These are phyloP conservation scores for Trichoderma oligosporum DNA, from an alignment of 2,329 filamentous ascomycete species.

Conservation along the genomic window DNA sequence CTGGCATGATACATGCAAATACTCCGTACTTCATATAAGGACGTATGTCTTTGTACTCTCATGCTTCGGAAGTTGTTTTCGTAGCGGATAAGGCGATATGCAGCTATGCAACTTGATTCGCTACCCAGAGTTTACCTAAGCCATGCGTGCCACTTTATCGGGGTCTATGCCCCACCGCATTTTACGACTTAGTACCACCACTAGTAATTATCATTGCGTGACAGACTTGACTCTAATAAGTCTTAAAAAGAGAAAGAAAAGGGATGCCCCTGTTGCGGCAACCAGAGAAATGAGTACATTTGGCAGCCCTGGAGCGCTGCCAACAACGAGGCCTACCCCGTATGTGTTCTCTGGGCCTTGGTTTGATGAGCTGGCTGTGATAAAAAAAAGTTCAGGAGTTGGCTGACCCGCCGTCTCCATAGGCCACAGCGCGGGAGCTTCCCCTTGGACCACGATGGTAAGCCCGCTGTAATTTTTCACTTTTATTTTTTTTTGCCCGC, in stretches of 20 bases:
- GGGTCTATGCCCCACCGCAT: conserved; percentile 12
- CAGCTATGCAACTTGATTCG: conserved; percentile 12
- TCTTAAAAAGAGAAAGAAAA: neutral
- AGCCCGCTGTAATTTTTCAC: conserved; percentile 22
- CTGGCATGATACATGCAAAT: neutral
- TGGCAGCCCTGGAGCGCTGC: conserved; percentile 66
- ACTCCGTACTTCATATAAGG: neutral
- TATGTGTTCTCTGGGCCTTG: conserved; percentile 41
- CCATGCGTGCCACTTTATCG: conserved; percentile 15
- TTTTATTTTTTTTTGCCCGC: neutral
- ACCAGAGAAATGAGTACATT: conserved; percentile 55
- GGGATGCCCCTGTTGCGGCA: conserved; percentile 14
- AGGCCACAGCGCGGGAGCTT: conserved; percentile 92
- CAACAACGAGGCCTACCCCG: conserved; percentile 65
- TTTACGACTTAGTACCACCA: too few relatives aligned
- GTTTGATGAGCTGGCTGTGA: neutral
- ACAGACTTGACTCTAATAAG: neutral
- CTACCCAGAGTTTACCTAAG: conserved; percentile 7
- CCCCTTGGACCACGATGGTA: conserved; percentile 86
- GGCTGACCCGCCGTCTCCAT: conserved; percentile 17
- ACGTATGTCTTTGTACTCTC: neutral
- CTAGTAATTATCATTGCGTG: conserved; percentile 9
- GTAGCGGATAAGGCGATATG: neutral
- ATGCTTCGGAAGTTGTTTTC: neutral
- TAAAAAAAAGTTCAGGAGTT: conserved; percentile 12